Evolutionary conservation across 2,329 filamentous ascomycete genomes (phyloP).

Genomic region (Aotearoamyces nothofagi): DNA sequence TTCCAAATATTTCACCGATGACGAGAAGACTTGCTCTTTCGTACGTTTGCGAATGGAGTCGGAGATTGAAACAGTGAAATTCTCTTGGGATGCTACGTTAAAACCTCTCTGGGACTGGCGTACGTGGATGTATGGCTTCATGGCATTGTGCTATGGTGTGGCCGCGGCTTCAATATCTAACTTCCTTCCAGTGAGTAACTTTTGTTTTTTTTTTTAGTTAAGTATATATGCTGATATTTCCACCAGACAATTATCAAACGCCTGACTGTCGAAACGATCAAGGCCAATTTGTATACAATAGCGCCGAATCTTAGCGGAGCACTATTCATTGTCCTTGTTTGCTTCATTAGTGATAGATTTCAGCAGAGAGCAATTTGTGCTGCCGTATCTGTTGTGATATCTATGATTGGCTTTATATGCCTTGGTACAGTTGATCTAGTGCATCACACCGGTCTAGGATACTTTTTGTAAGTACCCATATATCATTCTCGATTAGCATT

Average conservation of each 20-base stretch:
- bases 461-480: too few relatives aligned
- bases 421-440: constrained; percentile 2
- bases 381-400: not conserved
- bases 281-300: constrained; percentile 64
- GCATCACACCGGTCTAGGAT: not conserved
- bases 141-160: constrained; percentile 2
- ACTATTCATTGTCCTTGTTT: not conserved
- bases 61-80: not conserved
- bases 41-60: not conserved
- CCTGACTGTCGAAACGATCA: constrained; percentile 28
- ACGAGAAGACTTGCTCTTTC: constrained; percentile 35
- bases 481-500: too few relatives aligned
- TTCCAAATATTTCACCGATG: constrained; percentile 47
- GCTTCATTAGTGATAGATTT: not conserved
- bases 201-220: too few relatives aligned
- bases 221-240: constrained; percentile 1
- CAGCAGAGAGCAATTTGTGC: not conserved
- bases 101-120: constrained; percentile 1
- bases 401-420: constrained; percentile 3
- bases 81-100: constrained; percentile 2
- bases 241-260: constrained; percentile 34
- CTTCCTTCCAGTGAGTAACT: constrained; percentile 3
- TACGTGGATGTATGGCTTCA: constrained; percentile 1
- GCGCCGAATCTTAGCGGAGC: constrained; percentile 56
- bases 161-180: constrained; percentile 1